Conservation (phyloP, 306 rosid genomes). For the Sicyos edulis region DNA sequence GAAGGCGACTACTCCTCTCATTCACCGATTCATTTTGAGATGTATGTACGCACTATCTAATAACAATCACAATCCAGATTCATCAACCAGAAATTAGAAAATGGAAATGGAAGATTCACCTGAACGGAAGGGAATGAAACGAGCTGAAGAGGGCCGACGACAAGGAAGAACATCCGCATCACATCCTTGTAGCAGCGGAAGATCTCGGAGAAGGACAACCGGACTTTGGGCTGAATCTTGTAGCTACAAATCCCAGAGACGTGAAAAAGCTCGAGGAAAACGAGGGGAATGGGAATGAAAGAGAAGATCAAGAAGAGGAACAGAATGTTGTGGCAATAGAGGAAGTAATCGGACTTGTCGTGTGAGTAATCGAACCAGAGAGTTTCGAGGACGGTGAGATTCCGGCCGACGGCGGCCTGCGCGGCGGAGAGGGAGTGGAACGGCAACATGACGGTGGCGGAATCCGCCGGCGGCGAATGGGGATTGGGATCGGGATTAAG, state of each 20-base stretch:
- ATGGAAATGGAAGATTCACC: constrained; percentile 28
- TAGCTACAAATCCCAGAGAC: constrained; percentile 36
- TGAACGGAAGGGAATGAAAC: constrained; percentile 60
- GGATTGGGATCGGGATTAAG: no score
- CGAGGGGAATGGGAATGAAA: constrained; percentile 51
- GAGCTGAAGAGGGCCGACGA: constrained; percentile 69
- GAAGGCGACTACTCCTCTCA: no score
- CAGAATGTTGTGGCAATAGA: constrained; percentile 62
- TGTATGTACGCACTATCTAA: no score
- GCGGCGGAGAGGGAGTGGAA: constrained; percentile 50
- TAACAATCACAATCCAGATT: background rate
- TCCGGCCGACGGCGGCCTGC: constrained; percentile 46
- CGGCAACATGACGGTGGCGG: constrained; percentile 46
- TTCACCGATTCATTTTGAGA: no score
- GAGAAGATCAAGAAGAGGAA: constrained; percentile 67
- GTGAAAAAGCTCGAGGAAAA: constrained; percentile 43
- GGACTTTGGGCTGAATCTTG: constrained; percentile 70
- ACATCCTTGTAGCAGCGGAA: constrained; percentile 61
- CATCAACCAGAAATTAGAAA: no score
- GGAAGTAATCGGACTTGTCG: constrained; percentile 56
- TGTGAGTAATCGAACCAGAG: constrained; percentile 81
- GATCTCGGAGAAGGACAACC: constrained; percentile 44
- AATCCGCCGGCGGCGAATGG: background rate
- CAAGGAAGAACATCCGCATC: constrained; percentile 55
- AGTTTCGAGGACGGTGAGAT: constrained; percentile 53